Conservation (phyloP, 2,329 filamentous ascomycete species). For the Fusarium oligoseptatum region DNA sequence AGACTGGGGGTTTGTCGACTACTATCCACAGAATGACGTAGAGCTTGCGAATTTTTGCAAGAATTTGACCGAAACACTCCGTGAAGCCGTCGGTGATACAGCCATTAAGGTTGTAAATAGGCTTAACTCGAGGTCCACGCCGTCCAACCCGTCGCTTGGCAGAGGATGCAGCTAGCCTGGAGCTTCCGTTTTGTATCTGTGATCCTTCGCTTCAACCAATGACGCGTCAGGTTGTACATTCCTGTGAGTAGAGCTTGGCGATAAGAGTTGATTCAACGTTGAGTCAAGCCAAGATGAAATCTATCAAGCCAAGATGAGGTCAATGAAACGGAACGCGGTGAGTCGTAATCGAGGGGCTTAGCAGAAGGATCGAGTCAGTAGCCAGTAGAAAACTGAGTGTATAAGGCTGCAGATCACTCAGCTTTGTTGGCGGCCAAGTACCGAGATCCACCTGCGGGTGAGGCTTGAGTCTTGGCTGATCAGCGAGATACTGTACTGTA, state of each 20-base stretch:
- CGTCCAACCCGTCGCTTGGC: background rate
- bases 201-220: slow-evolving; percentile 14
- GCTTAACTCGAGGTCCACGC: slow-evolving; percentile 22
- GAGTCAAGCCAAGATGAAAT: background rate
- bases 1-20: slow-evolving; percentile 11
- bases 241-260: slow-evolving; percentile 21
- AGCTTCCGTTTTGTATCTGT: slow-evolving; percentile 17
- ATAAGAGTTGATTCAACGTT: background rate
- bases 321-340: slow-evolving; percentile 1
- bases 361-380: background rate
- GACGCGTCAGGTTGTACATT: slow-evolving; percentile 41
- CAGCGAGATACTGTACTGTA: slow-evolving; percentile 3
- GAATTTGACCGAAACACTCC: slow-evolving; percentile 3
- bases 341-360: slow-evolving; percentile 26
- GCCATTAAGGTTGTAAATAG: slow-evolving; percentile 44
- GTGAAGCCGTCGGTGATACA: slow-evolving; percentile 25
- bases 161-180: slow-evolving; percentile 32
- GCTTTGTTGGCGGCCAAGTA: slow-evolving; percentile 24
- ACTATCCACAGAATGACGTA: background rate
- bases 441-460: slow-evolving; percentile 38
- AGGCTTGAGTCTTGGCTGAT: slow-evolving; percentile 37
- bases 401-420: slow-evolving; percentile 42
- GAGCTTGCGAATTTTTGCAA: background rate
- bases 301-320: background rate
- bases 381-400: slow-evolving; percentile 13